Conservation (phyloP, 192 early-diverging fungal genomes). For the Podila minutissima region DNA sequence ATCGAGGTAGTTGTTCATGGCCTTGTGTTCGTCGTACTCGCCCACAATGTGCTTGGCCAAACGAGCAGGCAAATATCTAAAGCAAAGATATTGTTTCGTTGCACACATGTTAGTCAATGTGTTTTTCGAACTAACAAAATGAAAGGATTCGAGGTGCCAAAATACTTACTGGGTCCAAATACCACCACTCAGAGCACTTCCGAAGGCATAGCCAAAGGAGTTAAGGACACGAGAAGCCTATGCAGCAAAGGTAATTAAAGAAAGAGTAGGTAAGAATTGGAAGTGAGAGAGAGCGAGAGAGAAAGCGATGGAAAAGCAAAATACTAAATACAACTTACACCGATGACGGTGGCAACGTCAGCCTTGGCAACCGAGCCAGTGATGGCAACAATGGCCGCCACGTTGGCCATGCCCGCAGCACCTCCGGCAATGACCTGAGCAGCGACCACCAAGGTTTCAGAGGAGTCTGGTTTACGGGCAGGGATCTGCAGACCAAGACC, state of each 20-base stretch:
- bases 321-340: slow-evolving; percentile 3
- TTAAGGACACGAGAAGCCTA: not conserved
- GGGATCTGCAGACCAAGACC: slow-evolving; percentile 17
- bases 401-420: slow-evolving; percentile 15
- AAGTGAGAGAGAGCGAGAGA: not conserved
- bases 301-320: not conserved
- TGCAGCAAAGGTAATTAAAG: not conserved
- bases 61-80: slow-evolving; percentile 15
- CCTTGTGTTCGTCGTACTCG: slow-evolving; percentile 9
- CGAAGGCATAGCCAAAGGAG: slow-evolving; percentile 13
- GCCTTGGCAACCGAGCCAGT: slow-evolving; percentile 11
- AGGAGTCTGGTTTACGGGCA: slow-evolving; percentile 5
- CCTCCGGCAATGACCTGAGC: slow-evolving; percentile 13
- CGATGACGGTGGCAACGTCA: slow-evolving; percentile 9
- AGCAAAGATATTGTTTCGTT: not conserved
- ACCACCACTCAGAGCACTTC: slow-evolving; percentile 13
- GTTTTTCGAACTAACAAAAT: not conserved
- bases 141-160: not conserved
- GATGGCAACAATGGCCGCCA: slow-evolving; percentile 2
- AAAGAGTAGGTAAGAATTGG: not conserved
- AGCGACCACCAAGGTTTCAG: slow-evolving; percentile 7
- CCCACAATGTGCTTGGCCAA: slow-evolving; percentile 25
- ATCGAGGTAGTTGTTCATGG: slow-evolving; percentile 19
- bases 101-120: not conserved
- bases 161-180: slow-evolving; percentile 12